These are phyloP conservation scores for Colletotrichum navitas DNA, from an alignment of 2,329 filamentous ascomycete genomes.

Conservation along the genomic window DNA sequence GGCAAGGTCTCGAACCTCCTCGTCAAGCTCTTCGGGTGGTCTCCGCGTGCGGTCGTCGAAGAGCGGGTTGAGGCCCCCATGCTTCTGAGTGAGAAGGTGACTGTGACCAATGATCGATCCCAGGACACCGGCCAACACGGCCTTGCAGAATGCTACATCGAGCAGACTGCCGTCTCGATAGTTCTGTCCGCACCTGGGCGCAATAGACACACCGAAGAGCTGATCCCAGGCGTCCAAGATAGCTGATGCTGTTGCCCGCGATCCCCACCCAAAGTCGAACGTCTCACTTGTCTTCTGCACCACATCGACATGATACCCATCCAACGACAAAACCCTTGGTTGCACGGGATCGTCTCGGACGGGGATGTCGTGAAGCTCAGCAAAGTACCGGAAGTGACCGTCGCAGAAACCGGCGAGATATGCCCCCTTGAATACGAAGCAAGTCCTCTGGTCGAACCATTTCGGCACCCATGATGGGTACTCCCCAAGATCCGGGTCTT, in stretches of 20 bases:
- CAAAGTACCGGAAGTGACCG: constrained; percentile 31
- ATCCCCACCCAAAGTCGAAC: constrained; percentile 14
- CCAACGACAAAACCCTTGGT: constrained; percentile 32
- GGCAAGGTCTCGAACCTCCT: constrained; percentile 11
- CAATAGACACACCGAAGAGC: constrained; percentile 15
- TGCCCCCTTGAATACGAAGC: constrained; percentile 26
- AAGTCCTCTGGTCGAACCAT: constrained; percentile 38
- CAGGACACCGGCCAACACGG: constrained; percentile 24
- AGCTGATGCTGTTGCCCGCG: neutral
- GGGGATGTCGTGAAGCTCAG: constrained; percentile 28
- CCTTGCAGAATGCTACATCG: constrained; percentile 39
- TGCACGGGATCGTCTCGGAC: constrained; percentile 11
- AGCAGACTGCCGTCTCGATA: constrained; percentile 36
- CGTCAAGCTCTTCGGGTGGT: constrained; percentile 3
- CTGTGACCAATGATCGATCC: constrained; percentile 27
- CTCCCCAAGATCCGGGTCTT: constrained; percentile 31
- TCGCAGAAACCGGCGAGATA: constrained; percentile 39
- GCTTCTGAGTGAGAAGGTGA: constrained; percentile 12
- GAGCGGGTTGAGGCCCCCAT: constrained; percentile 17
- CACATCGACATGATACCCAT: constrained; percentile 37
- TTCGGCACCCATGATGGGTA: constrained; percentile 43
- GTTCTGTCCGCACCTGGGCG: constrained; percentile 2
- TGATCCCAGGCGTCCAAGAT: constrained; percentile 16
- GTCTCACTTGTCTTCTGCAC: constrained; percentile 21
- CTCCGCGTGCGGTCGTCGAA: constrained; percentile 16